These are phyloP conservation scores for Thecaphora frezii DNA, from an alignment of 1,284 basidiomycete species.

Conservation along the genomic window DNA sequence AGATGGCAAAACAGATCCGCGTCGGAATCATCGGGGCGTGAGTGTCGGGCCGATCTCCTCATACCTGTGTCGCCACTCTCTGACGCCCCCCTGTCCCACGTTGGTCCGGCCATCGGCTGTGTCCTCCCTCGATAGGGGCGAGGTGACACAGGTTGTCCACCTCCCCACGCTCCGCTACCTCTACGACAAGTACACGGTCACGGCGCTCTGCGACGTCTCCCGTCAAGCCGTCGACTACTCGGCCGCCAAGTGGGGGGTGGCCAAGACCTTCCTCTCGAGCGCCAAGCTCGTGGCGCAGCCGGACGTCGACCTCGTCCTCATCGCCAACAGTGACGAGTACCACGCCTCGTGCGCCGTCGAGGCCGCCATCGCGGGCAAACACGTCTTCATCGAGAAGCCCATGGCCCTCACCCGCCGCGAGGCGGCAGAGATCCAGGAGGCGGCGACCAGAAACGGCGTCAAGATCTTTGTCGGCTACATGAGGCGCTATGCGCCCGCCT, in stretches of 20 bases:
- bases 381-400: slow-evolving; percentile 49
- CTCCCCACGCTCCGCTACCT: slow-evolving; percentile 52
- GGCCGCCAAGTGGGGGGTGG: slow-evolving; percentile 52
- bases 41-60: neutral
- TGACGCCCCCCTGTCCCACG: neutral
- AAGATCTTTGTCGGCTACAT: slow-evolving; percentile 61
- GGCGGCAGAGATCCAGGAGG: slow-evolving; percentile 20
- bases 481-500: slow-evolving; percentile 61
- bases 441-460: slow-evolving; percentile 19
- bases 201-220: slow-evolving; percentile 59
- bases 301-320: slow-evolving; percentile 53
- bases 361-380: slow-evolving; percentile 30
- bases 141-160: slow-evolving; percentile 52
- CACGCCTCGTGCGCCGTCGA: slow-evolving; percentile 34
- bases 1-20: too few species aligned
- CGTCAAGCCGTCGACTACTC: slow-evolving; percentile 45
- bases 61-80: neutral
- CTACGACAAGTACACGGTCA: slow-evolving; percentile 41
- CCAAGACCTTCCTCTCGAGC: slow-evolving; percentile 24
- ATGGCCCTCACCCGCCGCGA: slow-evolving; percentile 38
- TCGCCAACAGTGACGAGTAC: slow-evolving; percentile 43
- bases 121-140: slow-evolving; percentile 13
- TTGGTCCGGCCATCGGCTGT: neutral
- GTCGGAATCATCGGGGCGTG: slow-evolving; percentile 1
- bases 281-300: slow-evolving; percentile 37